Conservation (phyloP, 2,329 filamentous ascomycete genomes). For the Stagonosporopsis rhizophila region DNA sequence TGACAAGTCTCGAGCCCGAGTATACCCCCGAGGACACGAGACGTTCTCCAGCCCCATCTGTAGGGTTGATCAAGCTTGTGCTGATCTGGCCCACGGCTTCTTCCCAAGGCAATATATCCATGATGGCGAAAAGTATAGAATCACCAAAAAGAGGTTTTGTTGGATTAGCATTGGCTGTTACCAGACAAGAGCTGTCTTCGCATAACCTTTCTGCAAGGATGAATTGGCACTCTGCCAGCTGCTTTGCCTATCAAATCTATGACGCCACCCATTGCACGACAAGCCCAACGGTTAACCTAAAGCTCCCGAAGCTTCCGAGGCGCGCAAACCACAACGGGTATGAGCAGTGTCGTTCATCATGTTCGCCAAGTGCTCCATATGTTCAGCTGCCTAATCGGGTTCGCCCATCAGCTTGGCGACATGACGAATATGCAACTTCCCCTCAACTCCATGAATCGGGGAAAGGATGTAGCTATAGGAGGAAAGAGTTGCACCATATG, state of each 20-base stretch:
- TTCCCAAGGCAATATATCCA: too few species aligned
- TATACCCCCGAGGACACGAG: background rate
- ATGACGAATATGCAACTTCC: constrained; percentile 24
- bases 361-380: constrained; percentile 15
- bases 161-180: background rate
- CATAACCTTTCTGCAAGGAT: background rate
- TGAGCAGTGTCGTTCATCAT: constrained; percentile 5
- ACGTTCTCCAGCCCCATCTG: background rate
- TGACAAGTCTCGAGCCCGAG: background rate
- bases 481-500: background rate
- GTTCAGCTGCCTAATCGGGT: constrained; percentile 29
- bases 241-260: background rate
- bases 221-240: background rate
- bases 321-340: constrained; percentile 6
- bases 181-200: background rate
- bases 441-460: constrained; percentile 9
- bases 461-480: background rate
- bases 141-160: background rate
- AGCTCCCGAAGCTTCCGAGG: constrained; percentile 2
- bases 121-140: too few species aligned
- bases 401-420: constrained; percentile 23
- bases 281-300: background rate
- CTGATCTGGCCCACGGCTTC: background rate
- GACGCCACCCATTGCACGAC: background rate
- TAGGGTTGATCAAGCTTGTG: background rate